Percentiles rank a stretch among this genome's conserved stretches.
phyloP scores from a whole-genome alignment of 345 rosid species.

The Eucalyptus tenuipes region DNA sequence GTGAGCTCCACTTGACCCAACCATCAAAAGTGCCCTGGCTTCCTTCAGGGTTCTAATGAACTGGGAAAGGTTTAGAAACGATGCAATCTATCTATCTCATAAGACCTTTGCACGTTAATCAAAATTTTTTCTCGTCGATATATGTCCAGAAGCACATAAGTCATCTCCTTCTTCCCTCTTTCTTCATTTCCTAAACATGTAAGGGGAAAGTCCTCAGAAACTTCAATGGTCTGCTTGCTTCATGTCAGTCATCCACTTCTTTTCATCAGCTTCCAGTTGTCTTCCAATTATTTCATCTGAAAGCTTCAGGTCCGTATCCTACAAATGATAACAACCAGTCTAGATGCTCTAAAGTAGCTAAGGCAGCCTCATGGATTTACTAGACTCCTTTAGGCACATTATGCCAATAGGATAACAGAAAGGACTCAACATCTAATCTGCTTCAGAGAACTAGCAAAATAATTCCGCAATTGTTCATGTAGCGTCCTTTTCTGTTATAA shows the following conservation, averaged over 20 bases:
- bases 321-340: neutral
- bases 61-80: neutral
- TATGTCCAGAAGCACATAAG: neutral
- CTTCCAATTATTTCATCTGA: neutral
- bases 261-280: neutral
- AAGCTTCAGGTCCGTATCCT: neutral
- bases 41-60: neutral
- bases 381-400: neutral
- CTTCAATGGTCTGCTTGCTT: neutral
- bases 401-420: neutral
- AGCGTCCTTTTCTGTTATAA: neutral
- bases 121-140: accelerated
- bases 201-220: neutral
- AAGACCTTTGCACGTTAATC: accelerated
- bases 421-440: neutral
- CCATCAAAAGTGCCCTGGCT: neutral
- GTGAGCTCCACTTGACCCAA: neutral
- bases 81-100: neutral
- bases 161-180: neutral
- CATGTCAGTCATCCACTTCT: neutral
- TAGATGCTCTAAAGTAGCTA: neutral
- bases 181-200: neutral
- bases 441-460: neutral
- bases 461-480: accelerated
- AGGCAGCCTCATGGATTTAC: neutral